Base-by-base conservation (phyloP, 257 asterid species). In the Ilex aquifolium region DNA sequence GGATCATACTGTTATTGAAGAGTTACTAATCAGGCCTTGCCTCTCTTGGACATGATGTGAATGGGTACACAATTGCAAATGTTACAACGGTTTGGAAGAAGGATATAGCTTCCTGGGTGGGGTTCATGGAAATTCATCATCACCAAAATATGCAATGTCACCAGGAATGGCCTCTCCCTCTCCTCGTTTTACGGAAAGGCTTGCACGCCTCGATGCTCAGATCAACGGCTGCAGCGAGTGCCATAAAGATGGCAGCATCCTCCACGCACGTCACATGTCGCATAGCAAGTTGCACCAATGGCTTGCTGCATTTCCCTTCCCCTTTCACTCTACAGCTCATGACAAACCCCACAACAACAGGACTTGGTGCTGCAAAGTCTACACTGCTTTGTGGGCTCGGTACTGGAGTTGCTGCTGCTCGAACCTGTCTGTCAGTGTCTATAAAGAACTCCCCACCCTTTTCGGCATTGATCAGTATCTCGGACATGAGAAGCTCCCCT, bases 181-280 rank as follows among this genome's bases (percentile, higher is more conserved):
- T 80, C 55, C 86, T 72, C 30, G 74, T 62, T 71, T 92, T 78
- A 14, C 90, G 88, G 40, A 88, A 92, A 29, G 93, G 95, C 72
- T 83, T 76, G 53, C 97, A 92, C 0, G 97, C 98, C 58, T 86
- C 98, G 5, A 88, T 82, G 63, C 98, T 92, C 32, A 91, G 95
- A 79, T 88, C 96, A 13, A 91, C 98, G 0, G 96, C 98, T 27
- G 95, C 94, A 2, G 96, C 94, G 13, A 91, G 90, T 44, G 98
- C 95, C 98, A 91, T 88, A 68, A 91, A 91, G 31, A 86, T 92
- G 53, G 98, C 98, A 0, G 98, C 98, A 54, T 92, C 98, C 70
- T 92, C 96, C 65, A 91, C 85, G 39, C 97, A 92, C 6, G 95
- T 85, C 61, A 92, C 86, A 12, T 92, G 95, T 44, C 97, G 56